Evolutionary conservation across 225 moss, liverwort and hornwort species (phyloP), one percentile per base, ranked within the genome.

Genomic region (Pleurozium schreberi): DNA sequence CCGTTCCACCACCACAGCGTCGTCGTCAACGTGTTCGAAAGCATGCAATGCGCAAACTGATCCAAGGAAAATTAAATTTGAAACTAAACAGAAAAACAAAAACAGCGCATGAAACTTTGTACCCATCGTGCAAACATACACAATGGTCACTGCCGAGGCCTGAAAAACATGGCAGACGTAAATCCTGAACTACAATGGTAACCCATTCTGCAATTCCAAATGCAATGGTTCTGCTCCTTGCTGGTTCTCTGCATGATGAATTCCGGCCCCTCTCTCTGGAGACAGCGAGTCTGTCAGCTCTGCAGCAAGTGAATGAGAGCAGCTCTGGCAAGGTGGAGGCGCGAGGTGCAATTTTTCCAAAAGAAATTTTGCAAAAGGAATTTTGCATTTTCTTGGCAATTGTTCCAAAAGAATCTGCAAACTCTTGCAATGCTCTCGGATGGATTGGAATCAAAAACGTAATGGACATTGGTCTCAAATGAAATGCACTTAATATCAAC

Each of bases 1-100:
- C n/a, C 81, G 59, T 62, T 93, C 86, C 88, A 91, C 84, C 82
- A 73, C 90, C 74, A 89, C 92, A 63, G n/a, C 86, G 22, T 67
- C 47, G 31, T 67, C 53, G 33, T 73, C 59, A 34, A 42, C 42
- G 61, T 18, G 60, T 18, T 75, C 62, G 15, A 30, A 36, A 14
- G 20, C 63, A 21, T 77, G 30, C 31, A 50, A 52, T 77, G 76
- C 86, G 36, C 68, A 45, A 67, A 34, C 68, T 18, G 80, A 45
- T 58, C 57, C 80, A 45, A 67, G 57, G 12, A 45, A 87, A 58
- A 57, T 68, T 3, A 45, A 38, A 78, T 33, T 40, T 8, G 53
- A 74, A 36, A 43, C 78, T 12, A 78, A 66, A 80, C 4, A 20
- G 34, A 19, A 33, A 84, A 69, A 36, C 67, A 57, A 42, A 45